Base-by-base conservation (phyloP, 306 rosid species). In the Prinsepia uniflora region DNA sequence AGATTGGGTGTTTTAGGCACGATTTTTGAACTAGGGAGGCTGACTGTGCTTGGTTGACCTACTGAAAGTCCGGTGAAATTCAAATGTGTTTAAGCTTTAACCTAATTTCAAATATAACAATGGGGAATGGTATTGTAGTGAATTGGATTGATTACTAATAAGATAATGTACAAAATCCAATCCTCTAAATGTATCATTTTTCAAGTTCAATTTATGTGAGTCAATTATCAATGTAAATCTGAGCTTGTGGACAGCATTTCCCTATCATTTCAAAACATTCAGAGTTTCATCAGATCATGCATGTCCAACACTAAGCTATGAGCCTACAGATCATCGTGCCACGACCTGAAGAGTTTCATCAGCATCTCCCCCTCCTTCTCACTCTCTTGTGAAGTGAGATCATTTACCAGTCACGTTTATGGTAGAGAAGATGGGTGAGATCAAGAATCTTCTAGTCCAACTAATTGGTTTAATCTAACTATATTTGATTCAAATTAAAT, bases 261-360 rank as follows among this genome's bases (percentile, higher is more conserved):
- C 10, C 3, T 1, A 12, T n/a, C 62, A 18, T 50, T 10, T 42
- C 48, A 41, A 53, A 68, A 62, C 62, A 68, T 53, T 48, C 49
- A 54, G 44, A 24, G 74, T 44, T 56, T 70, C 54, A 57, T 13
- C 65, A 70, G 65, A 70, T 24, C 19, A 57, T 24, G 20, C 53
- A 22, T 0, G 49, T 54, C 49, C 74, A 20, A 55, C 65, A 11
- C 30, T 56, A 65, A 24, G n/a, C n/a, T n/a, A n/a, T n/a, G 19
- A 36, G 40, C 54, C 8, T 34, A 59, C 74, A 92, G 0, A 90
- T 82, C n/a, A n/a, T n/a, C n/a, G n/a, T n/a, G n/a, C n/a, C n/a
- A n/a, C n/a, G n/a, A n/a, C n/a, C n/a, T n/a, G n/a, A n/a, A n/a
- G n/a, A n/a, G n/a, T n/a, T n/a, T n/a, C n/a, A n/a, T n/a, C n/a